Conservation (phyloP, 768 basidiomycete genomes). For the Suillus plorans region DNA sequence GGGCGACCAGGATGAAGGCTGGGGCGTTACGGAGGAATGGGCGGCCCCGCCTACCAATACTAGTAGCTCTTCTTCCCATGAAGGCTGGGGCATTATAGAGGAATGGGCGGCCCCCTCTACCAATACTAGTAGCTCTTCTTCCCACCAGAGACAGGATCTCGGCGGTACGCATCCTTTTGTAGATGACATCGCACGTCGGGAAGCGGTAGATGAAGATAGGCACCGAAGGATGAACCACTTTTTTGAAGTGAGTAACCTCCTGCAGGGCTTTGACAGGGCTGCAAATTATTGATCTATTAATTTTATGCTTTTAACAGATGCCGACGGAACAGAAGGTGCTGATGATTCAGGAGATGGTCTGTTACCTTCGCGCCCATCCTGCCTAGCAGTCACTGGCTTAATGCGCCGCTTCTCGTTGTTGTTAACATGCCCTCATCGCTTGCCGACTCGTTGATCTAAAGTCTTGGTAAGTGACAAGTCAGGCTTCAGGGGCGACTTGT, state of each 20-base stretch:
- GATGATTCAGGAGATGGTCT: slow-evolving; percentile 51
- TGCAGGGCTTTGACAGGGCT: neutral
- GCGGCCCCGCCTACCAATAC: neutral
- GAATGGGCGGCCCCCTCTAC: slow-evolving; percentile 15
- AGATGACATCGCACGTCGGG: slow-evolving; percentile 43
- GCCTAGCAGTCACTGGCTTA: neutral
- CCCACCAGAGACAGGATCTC: neutral
- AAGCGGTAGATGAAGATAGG: slow-evolving; percentile 38
- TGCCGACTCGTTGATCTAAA: neutral
- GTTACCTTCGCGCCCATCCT: slow-evolving; percentile 31
- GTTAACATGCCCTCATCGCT: neutral
- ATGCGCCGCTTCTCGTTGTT: neutral
- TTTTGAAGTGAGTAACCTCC: slow-evolving; percentile 39
- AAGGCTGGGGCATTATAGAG: slow-evolving; percentile 20
- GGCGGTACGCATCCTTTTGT: slow-evolving; percentile 38
- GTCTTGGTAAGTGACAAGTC: neutral
- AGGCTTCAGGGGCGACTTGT: neutral
- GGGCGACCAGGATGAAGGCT: slow-evolving; percentile 12
- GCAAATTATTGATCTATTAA: neutral
- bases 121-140: neutral
- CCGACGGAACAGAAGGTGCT: slow-evolving; percentile 52
- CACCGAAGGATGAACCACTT: slow-evolving; percentile 50
- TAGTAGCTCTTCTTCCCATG: neutral
- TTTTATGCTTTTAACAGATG: slow-evolving; percentile 39
- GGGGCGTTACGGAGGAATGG: slow-evolving; percentile 23